Evolutionary conservation across 768 basidiomycete genomes (phyloP).

Genomic region (Lactifluus volemus): DNA sequence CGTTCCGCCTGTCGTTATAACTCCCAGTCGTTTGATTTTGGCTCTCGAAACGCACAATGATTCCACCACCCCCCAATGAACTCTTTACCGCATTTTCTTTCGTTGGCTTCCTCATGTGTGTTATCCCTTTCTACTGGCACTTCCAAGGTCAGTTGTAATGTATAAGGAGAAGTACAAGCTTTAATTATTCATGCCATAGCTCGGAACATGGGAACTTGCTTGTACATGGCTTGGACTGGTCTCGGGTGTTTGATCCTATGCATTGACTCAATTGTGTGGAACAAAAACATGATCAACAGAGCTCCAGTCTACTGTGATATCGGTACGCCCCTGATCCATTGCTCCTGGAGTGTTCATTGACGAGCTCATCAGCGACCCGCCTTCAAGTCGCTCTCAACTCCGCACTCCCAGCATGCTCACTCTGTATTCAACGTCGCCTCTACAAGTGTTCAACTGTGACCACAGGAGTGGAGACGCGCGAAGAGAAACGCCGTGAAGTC

Average conservation of each 20-base stretch:
- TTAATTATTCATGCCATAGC: conserved; percentile 26
- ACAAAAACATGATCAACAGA: conserved; percentile 39
- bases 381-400: conserved; percentile 29
- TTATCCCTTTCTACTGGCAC: conserved; percentile 49
- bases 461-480: conserved; percentile 25
- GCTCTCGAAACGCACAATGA: not conserved
- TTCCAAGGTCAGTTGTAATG: conserved; percentile 30
- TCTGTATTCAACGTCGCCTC: conserved; percentile 43
- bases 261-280: conserved; percentile 68
- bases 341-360: not conserved
- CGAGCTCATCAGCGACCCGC: conserved; percentile 29
- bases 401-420: conserved; percentile 32
- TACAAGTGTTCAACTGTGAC: conserved; percentile 34
- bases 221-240: conserved; percentile 63
- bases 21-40: not conserved
- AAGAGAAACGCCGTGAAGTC: conserved; percentile 27
- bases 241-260: conserved; percentile 48
- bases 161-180: not conserved
- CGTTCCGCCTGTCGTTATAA: no score
- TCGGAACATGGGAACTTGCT: conserved; percentile 65
- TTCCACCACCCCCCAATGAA: conserved; percentile 10
- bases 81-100: conserved; percentile 33
- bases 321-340: conserved; percentile 28
- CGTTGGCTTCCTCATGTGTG: conserved; percentile 38
- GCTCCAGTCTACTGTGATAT: conserved; percentile 50